These are phyloP conservation scores for Xerocomus potaroensis DNA, from an alignment of 768 basidiomycete species.

Conservation along the genomic window DNA sequence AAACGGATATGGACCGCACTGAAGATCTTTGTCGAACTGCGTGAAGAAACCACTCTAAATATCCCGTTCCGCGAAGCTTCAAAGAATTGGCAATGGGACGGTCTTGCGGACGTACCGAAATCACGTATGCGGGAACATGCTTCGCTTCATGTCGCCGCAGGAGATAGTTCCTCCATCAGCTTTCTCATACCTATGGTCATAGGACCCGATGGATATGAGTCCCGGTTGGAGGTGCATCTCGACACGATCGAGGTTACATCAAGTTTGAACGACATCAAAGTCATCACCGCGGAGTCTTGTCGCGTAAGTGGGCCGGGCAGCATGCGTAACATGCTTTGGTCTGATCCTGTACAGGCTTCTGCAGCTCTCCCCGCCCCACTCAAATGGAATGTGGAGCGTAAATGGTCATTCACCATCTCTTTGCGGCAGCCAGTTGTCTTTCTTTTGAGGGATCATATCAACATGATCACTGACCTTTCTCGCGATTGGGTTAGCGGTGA, in stretches of 20 bases:
- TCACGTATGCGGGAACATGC: conserved; percentile 60
- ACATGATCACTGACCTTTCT: conserved; percentile 89
- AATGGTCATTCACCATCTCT: conserved; percentile 73
- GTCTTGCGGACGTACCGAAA: conserved; percentile 43
- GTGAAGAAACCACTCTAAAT: conserved; percentile 69
- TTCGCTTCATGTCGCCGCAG: conserved; percentile 68
- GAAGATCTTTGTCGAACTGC: conserved; percentile 77
- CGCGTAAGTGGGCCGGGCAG: conserved; percentile 41
- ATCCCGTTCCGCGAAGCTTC: conserved; percentile 92
- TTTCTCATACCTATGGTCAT: conserved; percentile 84
- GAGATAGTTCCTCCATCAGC: conserved; percentile 79
- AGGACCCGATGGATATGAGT: conserved; percentile 68
- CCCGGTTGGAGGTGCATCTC: conserved; percentile 76
- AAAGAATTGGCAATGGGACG: conserved; percentile 98
- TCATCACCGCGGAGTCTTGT: conserved; percentile 75
- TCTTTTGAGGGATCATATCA: conserved; percentile 88
- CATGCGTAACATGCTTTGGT: conserved; percentile 13
- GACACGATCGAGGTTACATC: conserved; percentile 75
- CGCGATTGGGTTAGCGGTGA: conserved; percentile 90
- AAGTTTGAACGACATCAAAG: conserved; percentile 82
- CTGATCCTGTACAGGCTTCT: conserved; percentile 44
- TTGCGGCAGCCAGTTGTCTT: conserved; percentile 71
- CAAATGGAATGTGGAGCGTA: conserved; percentile 74
- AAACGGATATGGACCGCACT: conserved; percentile 78
- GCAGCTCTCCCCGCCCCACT: conserved; percentile 77